Evolutionary conservation across 2,329 filamentous ascomycete species (phyloP).

Genomic region (Calonectria crousiana): DNA sequence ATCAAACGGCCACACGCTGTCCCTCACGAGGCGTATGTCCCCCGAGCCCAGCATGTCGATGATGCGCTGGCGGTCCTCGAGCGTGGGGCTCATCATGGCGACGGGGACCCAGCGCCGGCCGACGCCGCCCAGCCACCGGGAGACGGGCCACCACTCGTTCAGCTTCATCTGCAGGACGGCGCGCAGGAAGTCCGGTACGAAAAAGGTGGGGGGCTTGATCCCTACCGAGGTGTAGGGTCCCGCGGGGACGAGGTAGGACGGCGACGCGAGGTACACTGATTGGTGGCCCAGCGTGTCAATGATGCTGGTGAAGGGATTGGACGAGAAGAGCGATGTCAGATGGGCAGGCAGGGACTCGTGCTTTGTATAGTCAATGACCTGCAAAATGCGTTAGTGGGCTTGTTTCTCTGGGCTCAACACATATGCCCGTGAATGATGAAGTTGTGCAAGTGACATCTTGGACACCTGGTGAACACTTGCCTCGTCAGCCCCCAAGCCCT

Average conservation of each 20-base stretch:
- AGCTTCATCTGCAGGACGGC: conserved; percentile 51
- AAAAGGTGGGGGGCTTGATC: conserved; percentile 51
- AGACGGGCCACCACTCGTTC: conserved; percentile 54
- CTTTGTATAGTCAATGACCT: conserved; percentile 57
- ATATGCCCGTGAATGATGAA: not conserved
- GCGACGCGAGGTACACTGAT: conserved; percentile 55
- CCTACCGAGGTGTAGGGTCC: conserved; percentile 58
- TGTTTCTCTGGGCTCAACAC: not conserved
- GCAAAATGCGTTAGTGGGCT: not conserved
- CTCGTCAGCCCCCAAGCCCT: conserved; percentile 60
- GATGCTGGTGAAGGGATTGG: conserved; percentile 56
- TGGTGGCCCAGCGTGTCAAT: conserved; percentile 64
- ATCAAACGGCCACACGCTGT: conserved; percentile 53
- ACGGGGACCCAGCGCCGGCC: conserved; percentile 51
- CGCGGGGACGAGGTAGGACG: conserved; percentile 52
- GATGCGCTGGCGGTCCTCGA: conserved; percentile 49
- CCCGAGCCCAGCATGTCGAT: conserved; percentile 50
- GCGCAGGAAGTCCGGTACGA: conserved; percentile 45
- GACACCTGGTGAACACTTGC: conserved; percentile 52
- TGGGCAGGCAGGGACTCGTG: conserved; percentile 51
- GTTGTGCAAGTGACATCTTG: conserved; percentile 44
- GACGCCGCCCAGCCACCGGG: conserved; percentile 51
- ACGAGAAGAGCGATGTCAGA: conserved; percentile 48
- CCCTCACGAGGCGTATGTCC: conserved; percentile 50
- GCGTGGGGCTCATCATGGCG: conserved; percentile 50